Evolutionary conservation across 2,329 filamentous ascomycete species (phyloP).

Genomic region (Hypomyces rosellus): DNA sequence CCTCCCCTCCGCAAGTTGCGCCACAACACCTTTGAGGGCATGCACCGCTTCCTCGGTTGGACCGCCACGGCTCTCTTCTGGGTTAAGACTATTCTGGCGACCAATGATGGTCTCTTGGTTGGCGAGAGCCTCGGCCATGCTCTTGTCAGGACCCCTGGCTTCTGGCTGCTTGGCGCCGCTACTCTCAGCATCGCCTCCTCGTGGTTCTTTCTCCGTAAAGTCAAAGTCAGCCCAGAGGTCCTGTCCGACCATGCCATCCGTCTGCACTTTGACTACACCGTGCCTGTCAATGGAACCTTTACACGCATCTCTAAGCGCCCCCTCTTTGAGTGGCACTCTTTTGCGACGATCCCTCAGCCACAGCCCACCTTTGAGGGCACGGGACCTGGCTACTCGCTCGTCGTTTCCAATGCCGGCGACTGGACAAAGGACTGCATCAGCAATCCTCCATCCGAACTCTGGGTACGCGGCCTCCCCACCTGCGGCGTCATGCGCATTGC

Average conservation of each 20-base stretch:
- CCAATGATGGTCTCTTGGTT: slow-evolving; percentile 36
- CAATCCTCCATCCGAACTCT: slow-evolving; percentile 54
- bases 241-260: slow-evolving; percentile 68
- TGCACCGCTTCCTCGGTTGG: slow-evolving; percentile 72
- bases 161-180: slow-evolving; percentile 64
- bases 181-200: slow-evolving; percentile 63
- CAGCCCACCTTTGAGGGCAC: slow-evolving; percentile 21
- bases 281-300: slow-evolving; percentile 42
- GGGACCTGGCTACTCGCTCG: slow-evolving; percentile 52
- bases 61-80: slow-evolving; percentile 58
- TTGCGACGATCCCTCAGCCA: slow-evolving; percentile 63
- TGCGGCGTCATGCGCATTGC: slow-evolving; percentile 63
- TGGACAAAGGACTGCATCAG: slow-evolving; percentile 63
- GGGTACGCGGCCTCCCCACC: slow-evolving; percentile 61
- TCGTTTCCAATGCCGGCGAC: slow-evolving; percentile 69
- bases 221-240: slow-evolving; percentile 57
- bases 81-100: slow-evolving; percentile 51
- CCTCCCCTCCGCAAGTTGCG: slow-evolving; percentile 55
- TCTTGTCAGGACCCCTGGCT: slow-evolving; percentile 33
- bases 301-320: slow-evolving; percentile 56
- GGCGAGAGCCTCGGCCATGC: slow-evolving; percentile 29
- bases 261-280: slow-evolving; percentile 61
- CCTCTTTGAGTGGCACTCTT: slow-evolving; percentile 67
- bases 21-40: slow-evolving; percentile 65
- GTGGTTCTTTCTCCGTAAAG: slow-evolving; percentile 65